Evolutionary conservation across 2,329 filamentous ascomycete species (phyloP).

Genomic region (Pseudogymnoascus verrucosus): DNA sequence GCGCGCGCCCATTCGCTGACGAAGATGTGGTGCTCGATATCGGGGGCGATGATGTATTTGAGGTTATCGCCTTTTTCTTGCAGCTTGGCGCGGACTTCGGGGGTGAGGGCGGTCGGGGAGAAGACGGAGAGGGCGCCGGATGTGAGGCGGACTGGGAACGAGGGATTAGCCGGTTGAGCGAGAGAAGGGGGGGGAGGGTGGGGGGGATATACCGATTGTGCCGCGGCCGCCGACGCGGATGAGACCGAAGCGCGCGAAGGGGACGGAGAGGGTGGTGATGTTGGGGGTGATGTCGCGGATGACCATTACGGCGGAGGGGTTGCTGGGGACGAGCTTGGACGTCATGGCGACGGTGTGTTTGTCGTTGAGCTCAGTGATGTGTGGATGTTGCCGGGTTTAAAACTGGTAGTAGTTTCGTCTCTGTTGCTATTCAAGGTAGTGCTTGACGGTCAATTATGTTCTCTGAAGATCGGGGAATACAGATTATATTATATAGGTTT

Average conservation of each 20-base stretch:
- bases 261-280: slow-evolving; percentile 70
- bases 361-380: not conserved
- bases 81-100: slow-evolving; percentile 58
- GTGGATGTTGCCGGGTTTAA: not conserved
- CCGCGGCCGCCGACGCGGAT: slow-evolving; percentile 80
- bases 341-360: not conserved
- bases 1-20: slow-evolving; percentile 74
- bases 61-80: slow-evolving; percentile 61
- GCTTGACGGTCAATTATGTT: not conserved
- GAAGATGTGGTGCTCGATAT: slow-evolving; percentile 94
- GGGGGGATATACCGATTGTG: slow-evolving; percentile 58
- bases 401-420: not conserved
- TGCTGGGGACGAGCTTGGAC: slow-evolving; percentile 48
- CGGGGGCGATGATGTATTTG: slow-evolving; percentile 77
- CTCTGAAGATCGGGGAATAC: not conserved
- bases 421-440: not conserved
- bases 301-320: slow-evolving; percentile 80
- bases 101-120: slow-evolving; percentile 80
- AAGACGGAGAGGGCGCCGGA: slow-evolving; percentile 78
- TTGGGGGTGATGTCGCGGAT: slow-evolving; percentile 77
- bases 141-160: slow-evolving; percentile 59
- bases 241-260: slow-evolving; percentile 72
- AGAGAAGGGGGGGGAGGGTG: not conserved
- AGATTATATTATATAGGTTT: not conserved
- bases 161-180: slow-evolving; percentile 11